Conservation (phyloP, 495 filamentous ascomycete genomes). For the Penicillium bovifimosum region DNA sequence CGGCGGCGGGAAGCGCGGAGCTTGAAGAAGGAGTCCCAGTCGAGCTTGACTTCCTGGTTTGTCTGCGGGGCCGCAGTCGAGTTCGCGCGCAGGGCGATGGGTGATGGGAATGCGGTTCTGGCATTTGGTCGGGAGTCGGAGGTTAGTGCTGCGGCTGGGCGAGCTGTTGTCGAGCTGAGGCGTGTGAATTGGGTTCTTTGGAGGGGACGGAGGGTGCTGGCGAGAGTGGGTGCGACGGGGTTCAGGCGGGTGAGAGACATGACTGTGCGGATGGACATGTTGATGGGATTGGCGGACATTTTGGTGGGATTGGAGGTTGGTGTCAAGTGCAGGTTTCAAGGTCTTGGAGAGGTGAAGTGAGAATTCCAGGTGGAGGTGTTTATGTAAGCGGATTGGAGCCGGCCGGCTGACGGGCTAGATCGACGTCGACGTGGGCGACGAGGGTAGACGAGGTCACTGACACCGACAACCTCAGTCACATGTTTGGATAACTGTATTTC, state of each 20-base stretch:
- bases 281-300: constrained; percentile 23
- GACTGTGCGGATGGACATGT: constrained; percentile 29
- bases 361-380: constrained; percentile 5
- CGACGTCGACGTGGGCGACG: no score
- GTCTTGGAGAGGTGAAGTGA: constrained; percentile 8
- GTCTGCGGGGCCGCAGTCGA: constrained; percentile 24
- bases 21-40: constrained; percentile 92
- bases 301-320: not conserved
- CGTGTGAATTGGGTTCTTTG: constrained; percentile 16
- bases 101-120: constrained; percentile 17
- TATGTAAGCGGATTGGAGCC: constrained; percentile 18
- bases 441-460: no score
- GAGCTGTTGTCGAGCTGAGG: constrained; percentile 15
- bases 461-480: no score
- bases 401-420: no score
- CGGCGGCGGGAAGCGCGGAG: constrained; percentile 79
- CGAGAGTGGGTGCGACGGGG: constrained; percentile 20
- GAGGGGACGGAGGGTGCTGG: constrained; percentile 12
- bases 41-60: constrained; percentile 45
- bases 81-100: constrained; percentile 33
- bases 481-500: no score
- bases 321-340: constrained; percentile 6
- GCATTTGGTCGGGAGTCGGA: constrained; percentile 17
- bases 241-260: constrained; percentile 24
- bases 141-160: constrained; percentile 13